Conservation (phyloP, 164 flowering plant species). For the Stephania cephalantha region DNA sequence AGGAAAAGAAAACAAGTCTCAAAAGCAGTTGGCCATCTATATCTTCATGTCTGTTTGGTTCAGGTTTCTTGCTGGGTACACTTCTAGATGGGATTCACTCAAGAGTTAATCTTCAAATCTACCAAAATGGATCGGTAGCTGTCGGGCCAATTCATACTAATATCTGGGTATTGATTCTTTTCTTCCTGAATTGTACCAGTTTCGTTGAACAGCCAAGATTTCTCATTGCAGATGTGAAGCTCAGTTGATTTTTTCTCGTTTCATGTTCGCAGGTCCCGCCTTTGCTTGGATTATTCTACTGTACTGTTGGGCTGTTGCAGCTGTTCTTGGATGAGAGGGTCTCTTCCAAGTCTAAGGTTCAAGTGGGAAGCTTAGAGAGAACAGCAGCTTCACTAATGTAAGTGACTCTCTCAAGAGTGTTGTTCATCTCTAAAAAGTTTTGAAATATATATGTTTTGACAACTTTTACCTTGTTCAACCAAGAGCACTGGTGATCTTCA, state of each 20-base stretch:
- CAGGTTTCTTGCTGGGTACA: constrained; percentile 80
- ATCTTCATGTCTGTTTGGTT: constrained; percentile 51
- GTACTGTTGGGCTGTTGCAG: constrained; percentile 69
- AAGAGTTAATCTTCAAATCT: constrained; percentile 58
- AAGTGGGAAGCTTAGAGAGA: constrained; percentile 39
- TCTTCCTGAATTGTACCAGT: background rate
- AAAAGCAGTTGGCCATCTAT: constrained; percentile 42
- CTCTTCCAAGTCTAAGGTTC: constrained; percentile 23
- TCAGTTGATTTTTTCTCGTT: background rate
- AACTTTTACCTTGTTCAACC: constrained; percentile 5
- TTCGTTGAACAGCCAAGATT: background rate
- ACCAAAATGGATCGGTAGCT: constrained; percentile 64
- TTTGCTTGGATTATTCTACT: constrained; percentile 78
- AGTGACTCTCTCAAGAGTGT: constrained; percentile 19
- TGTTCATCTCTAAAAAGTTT: background rate
- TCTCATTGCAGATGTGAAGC: background rate
- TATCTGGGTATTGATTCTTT: constrained; percentile 45
- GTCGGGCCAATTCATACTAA: constrained; percentile 83
- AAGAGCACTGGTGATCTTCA: constrained; percentile 61
- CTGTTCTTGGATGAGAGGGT: constrained; percentile 56
- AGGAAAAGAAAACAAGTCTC: constrained; percentile 25
- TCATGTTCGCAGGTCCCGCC: constrained; percentile 53
- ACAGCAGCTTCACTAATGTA: constrained; percentile 52
- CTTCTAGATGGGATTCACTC: constrained; percentile 82
- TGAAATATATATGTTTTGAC: background rate